Base-by-base conservation (phyloP, 2,329 filamentous ascomycete genomes). In the Ilyonectria sp. region DNA sequence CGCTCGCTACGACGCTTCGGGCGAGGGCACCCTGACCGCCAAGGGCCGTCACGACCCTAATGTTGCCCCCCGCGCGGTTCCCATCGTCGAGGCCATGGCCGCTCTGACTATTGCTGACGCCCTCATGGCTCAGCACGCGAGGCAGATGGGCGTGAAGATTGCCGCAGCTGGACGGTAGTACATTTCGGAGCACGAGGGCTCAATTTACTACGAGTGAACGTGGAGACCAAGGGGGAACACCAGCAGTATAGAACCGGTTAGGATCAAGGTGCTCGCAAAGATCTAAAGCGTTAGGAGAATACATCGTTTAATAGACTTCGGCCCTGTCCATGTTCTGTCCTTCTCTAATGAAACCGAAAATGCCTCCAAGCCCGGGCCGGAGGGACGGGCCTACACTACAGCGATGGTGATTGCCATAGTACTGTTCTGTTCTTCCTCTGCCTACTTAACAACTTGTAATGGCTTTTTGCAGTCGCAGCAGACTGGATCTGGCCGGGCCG, bases 31-130 rank as follows among this genome's bases (percentile, higher is more conserved):
- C 5, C 85, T 98, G 52, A 93, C 94, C 71, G 94, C 95, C 52
- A 98, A 97, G 87, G 95, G 95, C 31, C 87, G 95, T 68, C 95
- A 98, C 81, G 95, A 98, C 79, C 95, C 95, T 11, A 97, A 93
- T 78, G 95, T 98, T 26, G 94, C 97, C 54, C 93, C 94, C 6
- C 87, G 94, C 40, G 94, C 94, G 9, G 91, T 97, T 37, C 93
- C 93, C 17, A 95, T 95, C 66, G 93, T 95, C 7, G 95, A 98
- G 86, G 90, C 91, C 47, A 98, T 98, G 95, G 92, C 94, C 5
- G 90, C 94, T 2, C 82, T 98, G 69, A 92, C 94, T 5, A 85
- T 97, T 61, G 94, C 97, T 83, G 95, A 98, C 82, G 92, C 93
- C 6, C 83, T 97, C 68, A 86, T 97, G 85, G 91, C 93, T 58